Conservation (phyloP, 2,329 filamentous ascomycete species). For the Hypoxylon sp. region DNA sequence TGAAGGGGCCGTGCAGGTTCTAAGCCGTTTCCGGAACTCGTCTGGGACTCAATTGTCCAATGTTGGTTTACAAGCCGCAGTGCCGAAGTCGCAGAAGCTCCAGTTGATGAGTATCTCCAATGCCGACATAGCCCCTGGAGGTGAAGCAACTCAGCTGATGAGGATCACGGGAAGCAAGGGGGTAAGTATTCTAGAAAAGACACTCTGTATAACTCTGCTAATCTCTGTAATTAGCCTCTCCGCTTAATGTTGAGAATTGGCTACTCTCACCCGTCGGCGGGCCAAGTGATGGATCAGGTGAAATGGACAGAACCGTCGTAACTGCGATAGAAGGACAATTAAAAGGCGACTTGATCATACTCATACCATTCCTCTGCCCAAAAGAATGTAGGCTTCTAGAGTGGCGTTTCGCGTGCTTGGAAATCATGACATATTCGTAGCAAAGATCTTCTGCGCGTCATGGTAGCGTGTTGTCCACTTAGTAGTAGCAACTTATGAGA, state of each 20-base stretch:
- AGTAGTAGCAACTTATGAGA: neutral
- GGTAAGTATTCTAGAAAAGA: constrained; percentile 71
- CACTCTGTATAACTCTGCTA: constrained; percentile 6
- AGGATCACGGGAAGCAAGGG: constrained; percentile 86
- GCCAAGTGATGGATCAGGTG: constrained; percentile 87
- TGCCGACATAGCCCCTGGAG: constrained; percentile 78
- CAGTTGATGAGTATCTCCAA: constrained; percentile 92
- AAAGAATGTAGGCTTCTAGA: constrained; percentile 9
- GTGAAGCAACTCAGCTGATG: constrained; percentile 92
- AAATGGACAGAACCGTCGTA: constrained; percentile 88
- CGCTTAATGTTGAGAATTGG: constrained; percentile 87
- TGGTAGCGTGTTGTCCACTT: neutral
- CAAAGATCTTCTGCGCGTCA: neutral
- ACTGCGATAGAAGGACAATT: constrained; percentile 36
- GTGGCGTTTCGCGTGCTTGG: neutral
- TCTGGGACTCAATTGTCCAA: constrained; percentile 74
- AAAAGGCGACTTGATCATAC: constrained; percentile 32
- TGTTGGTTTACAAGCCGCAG: constrained; percentile 91
- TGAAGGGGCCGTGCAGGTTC: constrained; percentile 82
- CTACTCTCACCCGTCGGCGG: constrained; percentile 77
- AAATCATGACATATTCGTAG: neutral
- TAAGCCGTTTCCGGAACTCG: constrained; percentile 85
- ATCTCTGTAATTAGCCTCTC: constrained; percentile 70
- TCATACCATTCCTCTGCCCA: neutral
- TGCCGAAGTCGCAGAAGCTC: constrained; percentile 95